Base-by-base conservation (phyloP, 2,329 filamentous ascomycete species). In the Dactylonectria estremocensis region DNA sequence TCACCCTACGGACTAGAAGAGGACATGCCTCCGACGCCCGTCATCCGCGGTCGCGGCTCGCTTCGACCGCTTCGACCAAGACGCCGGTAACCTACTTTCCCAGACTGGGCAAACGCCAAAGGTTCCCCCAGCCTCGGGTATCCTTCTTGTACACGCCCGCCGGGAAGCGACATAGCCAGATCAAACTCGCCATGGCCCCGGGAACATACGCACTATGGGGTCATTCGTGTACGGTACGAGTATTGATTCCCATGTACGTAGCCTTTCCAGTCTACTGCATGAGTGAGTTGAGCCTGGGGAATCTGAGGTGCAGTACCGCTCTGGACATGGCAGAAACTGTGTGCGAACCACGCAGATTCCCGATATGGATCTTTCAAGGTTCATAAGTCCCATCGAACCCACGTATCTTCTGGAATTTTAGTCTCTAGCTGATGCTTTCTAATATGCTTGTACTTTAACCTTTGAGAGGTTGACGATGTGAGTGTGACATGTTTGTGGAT, bases 61-160 rank as follows among this genome's bases (percentile, higher is more conserved):
- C 50, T 22, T 35, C 31, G 49, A 52, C 58, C 48, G 61, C 55
- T 59, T 64, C 37, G 61, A 57, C 64, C 64, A 52, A 45, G 53
- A 57, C 52, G 33, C 49, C 54, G 64, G 64, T 66, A 66, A 61
- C 58, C 37, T 61, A 58, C 33, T 11, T 37, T 40, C 48, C 52
- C 20, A 52, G 24, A 52, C 50, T 24, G 18, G 24, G 40, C 60
- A 55, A 52, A 56, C 52, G 45, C 56, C 52, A 46, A 46, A 63
- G 24, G 24, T 22, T 40, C 40, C 20, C 31, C 20, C 18, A 28
- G 28, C 31, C 11, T 13, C 16, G n/a, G 18, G n/a, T 49, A 24
- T n/a, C 14, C n/a, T 9, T 43, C 18, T 35, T 31, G 55, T 35
- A n/a, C 40, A 35, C 28, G 45, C 31, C 22, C 22, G 7, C 54